phyloP scores from a whole-genome alignment of 1,284 basidiomycete species.

The Bjerkandera adusta region DNA sequence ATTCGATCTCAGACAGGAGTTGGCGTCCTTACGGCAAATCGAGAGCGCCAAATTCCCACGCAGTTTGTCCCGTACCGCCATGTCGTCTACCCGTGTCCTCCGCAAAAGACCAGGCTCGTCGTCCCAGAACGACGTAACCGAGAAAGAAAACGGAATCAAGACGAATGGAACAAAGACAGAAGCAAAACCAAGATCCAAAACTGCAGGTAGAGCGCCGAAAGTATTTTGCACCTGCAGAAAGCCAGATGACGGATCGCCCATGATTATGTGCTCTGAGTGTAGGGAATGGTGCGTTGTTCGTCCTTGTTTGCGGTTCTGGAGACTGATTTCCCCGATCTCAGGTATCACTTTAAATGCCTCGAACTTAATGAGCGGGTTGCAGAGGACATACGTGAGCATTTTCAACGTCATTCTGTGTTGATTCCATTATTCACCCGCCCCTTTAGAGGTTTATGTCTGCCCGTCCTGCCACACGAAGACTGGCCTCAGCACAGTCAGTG shows the following conservation, averaged over 20 bases:
- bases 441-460: conserved; percentile 68
- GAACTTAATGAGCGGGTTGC: conserved; percentile 58
- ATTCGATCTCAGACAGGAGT: too few species aligned
- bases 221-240: conserved; percentile 58
- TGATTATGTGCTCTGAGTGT: conserved; percentile 76
- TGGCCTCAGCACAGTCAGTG: conserved; percentile 71
- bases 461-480: conserved; percentile 62
- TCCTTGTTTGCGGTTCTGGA: conserved; percentile 2
- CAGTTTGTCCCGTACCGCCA: conserved; percentile 9
- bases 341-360: conserved; percentile 78
- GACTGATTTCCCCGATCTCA: conserved; percentile 27
- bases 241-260: conserved; percentile 75
- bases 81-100: conserved; percentile 10
- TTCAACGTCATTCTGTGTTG: not conserved
- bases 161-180: conserved; percentile 15
- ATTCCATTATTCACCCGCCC: conserved; percentile 5
- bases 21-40: too few species aligned
- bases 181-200: conserved; percentile 17
- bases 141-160: conserved; percentile 18
- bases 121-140: conserved; percentile 1
- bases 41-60: too few species aligned
- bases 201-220: conserved; percentile 24
- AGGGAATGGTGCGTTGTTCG: conserved; percentile 61
- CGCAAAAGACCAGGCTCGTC: conserved; percentile 6
- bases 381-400: conserved; percentile 69